A percentile compares a stretch with the other conserved stretches of the same genome.
Evolutionary conservation across 2,329 filamentous ascomycete species (phyloP).

Genomic region (Diaporthe longicolla): DNA sequence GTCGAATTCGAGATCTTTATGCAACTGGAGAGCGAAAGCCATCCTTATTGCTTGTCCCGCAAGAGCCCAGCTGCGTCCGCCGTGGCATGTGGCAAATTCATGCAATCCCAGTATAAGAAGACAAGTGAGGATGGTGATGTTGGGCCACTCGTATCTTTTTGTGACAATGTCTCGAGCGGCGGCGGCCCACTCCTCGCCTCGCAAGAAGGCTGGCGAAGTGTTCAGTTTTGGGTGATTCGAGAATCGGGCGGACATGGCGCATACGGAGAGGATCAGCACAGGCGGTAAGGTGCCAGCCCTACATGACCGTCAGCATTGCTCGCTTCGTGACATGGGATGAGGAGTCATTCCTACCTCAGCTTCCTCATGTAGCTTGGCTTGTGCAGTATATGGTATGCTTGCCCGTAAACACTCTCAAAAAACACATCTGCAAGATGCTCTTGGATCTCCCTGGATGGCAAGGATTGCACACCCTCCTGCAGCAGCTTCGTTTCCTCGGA

Average conservation of each 20-base stretch:
- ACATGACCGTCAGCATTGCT: conserved; percentile 43
- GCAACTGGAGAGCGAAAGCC: conserved; percentile 95
- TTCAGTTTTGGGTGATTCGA: conserved; percentile 88
- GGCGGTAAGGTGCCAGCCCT: conserved; percentile 86
- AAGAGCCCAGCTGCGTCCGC: conserved; percentile 94
- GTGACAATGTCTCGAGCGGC: conserved; percentile 90
- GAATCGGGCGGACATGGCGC: conserved; percentile 94
- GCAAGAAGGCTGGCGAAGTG: conserved; percentile 83
- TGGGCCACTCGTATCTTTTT: conserved; percentile 92
- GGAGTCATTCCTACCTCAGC: conserved; percentile 68
- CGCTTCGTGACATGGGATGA: conserved; percentile 19
- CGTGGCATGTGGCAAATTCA: conserved; percentile 97
- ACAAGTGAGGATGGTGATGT: conserved; percentile 94
- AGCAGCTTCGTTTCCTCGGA: conserved; percentile 83
- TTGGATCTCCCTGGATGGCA: conserved; percentile 90
- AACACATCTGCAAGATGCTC: conserved; percentile 95
- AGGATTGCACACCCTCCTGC: conserved; percentile 83
- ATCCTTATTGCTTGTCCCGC: conserved; percentile 96
- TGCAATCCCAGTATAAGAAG: conserved; percentile 90
- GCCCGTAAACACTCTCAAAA: conserved; percentile 95
- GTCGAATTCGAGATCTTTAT: conserved; percentile 90
- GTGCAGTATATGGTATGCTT: conserved; percentile 93
- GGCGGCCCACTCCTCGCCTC: conserved; percentile 91
- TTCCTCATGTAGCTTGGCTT: conserved; percentile 98
- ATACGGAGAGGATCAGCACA: conserved; percentile 92